Base-by-base conservation (phyloP, 2,329 filamentous ascomycete species). In the Aspergillus transmontanensis region DNA sequence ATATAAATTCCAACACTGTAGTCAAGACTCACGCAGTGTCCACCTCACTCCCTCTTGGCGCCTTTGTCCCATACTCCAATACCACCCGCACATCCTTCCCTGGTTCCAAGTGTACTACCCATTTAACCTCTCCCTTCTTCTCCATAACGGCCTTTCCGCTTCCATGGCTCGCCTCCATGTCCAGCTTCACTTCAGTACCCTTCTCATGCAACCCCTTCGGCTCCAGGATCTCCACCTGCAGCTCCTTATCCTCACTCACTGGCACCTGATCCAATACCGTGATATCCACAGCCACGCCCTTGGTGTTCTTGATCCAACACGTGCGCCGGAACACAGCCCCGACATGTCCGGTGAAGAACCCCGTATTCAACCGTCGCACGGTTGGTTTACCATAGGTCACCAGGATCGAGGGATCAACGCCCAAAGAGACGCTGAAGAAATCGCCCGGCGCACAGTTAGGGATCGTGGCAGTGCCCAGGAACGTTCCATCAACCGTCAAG, bases 1-100 rank as follows among this genome's bases (percentile, higher is more conserved):
- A 6, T 3, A 39, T 3, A 6, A 39, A 11, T 26, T 14, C 53
- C 43, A 41, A 28, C 9, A 11, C 14, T 10, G n/a, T 19, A 32
- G 16, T 12, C 28, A 21, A 7, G 9, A 21, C 6, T 32, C 28
- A 51, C 12, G 28, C 56, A 6, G 58, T 36, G 39, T 34, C 53
- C n/a, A 68, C 65, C 46, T 69, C 63, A 26, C 56, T 64, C 23
- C 74, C 72, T 41, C 58, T 69, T 1, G 88, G 88, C 68, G 86
- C 79, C 26, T 81, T 82, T 21, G 88, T 83, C 64, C 86, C 83
- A 75, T 90, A 91, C 77, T 89, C 86, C 63, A 91, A 71, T 28
- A 77, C 77, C 64, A 91, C 74, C 74, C 84, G 84, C 19, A 86
- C 84, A 4, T 83, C 81, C 69, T 83, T 82, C 30, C 87, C 86